Evolutionary conservation across 129 eudicot genomes (phyloP), one percentile per base, ranked within the genome.

Genomic region (Pulicaria dysenterica): DNA sequence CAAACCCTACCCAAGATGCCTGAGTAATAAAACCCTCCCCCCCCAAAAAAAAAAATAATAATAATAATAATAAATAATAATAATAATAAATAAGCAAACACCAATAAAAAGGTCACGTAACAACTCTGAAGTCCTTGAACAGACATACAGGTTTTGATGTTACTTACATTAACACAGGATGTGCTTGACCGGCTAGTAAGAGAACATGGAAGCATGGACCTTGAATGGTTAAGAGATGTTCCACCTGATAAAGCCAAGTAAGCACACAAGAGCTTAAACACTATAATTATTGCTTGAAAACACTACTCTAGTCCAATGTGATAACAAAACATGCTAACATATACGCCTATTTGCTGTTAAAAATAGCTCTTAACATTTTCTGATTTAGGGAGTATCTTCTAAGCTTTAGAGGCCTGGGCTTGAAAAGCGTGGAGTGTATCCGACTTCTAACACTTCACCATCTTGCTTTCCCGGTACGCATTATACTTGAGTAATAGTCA

Each of bases 211-310:
- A 90, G 96, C 78, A 73, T 81, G 70, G 90, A 95, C 72, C 87
- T 95, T 69, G 99, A 95, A 83, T 95, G 99, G 99, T 79, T 95
- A 70, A 83, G 99, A 76, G 97, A 95, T 64, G 91, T 95, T 65
- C 97, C 97, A 34, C 99, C 99, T 3, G 99, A 91, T 82, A 85
- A 88, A 81, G 97, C 99, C 72, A 95, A 95, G 99, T 95, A 83
- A 86, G 90, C 66, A 39, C 51, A 45, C 62, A 44, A n/a, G 31
- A 67, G 10, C 40, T 51, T 51, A 1, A 17, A 65, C 69, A 49
- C 14, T 6, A 59, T 4, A 17, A 38, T 6, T 69, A 38, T 7
- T 72, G 43, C 37, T 13, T 56, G 41, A 38, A 42, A 45, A 5
- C 17, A 48, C 67, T 58, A 40, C 47, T 39, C 42, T 4, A 47